Evolutionary conservation across 805 yeast genomes (phyloP).

Genomic region (Yarrowia sp.): DNA sequence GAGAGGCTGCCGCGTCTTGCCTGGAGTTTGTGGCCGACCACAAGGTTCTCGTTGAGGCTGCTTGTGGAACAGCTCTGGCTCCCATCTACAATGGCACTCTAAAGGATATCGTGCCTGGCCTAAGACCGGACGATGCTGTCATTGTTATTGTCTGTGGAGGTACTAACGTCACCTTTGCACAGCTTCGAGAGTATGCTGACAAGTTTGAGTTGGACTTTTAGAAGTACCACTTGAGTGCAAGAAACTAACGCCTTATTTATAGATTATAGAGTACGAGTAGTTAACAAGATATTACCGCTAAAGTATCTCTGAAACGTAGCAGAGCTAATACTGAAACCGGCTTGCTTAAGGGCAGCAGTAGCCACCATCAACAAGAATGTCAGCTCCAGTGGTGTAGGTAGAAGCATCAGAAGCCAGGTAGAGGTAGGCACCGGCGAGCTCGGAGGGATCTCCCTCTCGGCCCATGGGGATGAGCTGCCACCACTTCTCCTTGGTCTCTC

Average conservation of each 20-base stretch:
- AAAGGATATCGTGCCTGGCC: conserved; percentile 31
- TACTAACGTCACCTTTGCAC: conserved; percentile 36
- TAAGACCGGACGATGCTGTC: conserved; percentile 44
- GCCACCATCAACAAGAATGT: conserved; percentile 1
- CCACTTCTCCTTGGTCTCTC: conserved; percentile 50
- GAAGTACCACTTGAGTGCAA: background rate
- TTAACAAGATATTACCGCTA: background rate
- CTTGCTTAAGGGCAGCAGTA: background rate
- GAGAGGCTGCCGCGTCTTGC: conserved; percentile 54
- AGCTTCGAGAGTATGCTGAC: conserved; percentile 32
- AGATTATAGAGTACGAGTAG: conserved; percentile 1
- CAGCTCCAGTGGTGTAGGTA: background rate
- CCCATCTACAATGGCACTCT: conserved; percentile 37
- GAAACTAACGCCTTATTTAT: background rate
- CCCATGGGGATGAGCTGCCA: conserved; percentile 59
- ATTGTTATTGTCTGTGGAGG: conserved; percentile 62
- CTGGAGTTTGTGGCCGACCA: conserved; percentile 50
- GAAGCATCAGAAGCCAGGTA: conserved; percentile 74
- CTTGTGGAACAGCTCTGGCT: conserved; percentile 67
- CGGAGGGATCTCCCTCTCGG: conserved; percentile 69
- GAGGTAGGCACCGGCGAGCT: conserved; percentile 73
- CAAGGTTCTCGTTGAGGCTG: conserved; percentile 60
- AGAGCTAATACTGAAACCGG: background rate
- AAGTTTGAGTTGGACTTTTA: conserved; percentile 29
- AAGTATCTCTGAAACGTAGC: background rate